Evolutionary conservation across 768 basidiomycete species (phyloP).

Genomic region (Mycena albidolilacea): DNA sequence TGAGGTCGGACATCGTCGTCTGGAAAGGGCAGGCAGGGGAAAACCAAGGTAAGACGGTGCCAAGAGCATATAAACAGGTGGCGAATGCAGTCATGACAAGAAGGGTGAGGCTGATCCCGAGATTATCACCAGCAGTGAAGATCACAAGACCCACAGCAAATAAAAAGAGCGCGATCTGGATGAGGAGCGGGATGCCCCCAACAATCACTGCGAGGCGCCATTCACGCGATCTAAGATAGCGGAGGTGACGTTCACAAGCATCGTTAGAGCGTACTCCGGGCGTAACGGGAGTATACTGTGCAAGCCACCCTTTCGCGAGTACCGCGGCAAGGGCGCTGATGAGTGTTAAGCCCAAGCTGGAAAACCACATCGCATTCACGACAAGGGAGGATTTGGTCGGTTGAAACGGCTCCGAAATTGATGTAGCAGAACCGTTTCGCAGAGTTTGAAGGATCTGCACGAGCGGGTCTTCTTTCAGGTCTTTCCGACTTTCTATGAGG

Average conservation of each 20-base stretch:
- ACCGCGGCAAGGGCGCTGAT: background rate
- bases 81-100: background rate
- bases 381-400: background rate
- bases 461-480: background rate
- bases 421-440: background rate
- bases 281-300: background rate
- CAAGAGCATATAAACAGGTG: background rate
- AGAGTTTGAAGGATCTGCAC: background rate
- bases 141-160: background rate
- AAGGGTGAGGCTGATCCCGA: background rate
- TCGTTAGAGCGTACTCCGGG: constrained; percentile 3
- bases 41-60: background rate
- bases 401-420: background rate
- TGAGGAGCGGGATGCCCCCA: constrained; percentile 1
- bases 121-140: background rate
- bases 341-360: background rate
- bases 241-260: background rate
- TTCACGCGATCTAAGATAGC: background rate
- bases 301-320: background rate
- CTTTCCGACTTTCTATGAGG: background rate
- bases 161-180: background rate
- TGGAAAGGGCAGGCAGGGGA: background rate
- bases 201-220: background rate
- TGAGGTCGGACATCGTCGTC: background rate
- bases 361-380: background rate